Conservation (phyloP, 208 protist genomes). For the Tritrichomonas foetus region DNA sequence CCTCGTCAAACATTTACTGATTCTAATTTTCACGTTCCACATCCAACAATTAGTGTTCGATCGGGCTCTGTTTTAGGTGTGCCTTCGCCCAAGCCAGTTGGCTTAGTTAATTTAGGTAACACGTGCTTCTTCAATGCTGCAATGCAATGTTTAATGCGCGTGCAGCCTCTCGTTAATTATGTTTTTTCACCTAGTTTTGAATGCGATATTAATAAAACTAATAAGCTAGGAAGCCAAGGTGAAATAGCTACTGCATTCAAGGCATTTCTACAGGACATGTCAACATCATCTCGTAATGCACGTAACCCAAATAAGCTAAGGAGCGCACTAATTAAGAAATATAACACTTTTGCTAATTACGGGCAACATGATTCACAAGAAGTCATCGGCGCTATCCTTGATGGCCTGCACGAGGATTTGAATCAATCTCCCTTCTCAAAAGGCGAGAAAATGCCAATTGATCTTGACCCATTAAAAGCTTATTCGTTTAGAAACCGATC, state of each 20-base stretch:
- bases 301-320: not conserved
- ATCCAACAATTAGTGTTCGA: not conserved
- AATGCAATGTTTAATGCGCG: not conserved
- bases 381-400: not conserved
- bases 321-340: not conserved
- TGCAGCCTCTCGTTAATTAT: not conserved
- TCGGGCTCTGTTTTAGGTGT: not conserved
- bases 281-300: not conserved
- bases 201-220: not conserved
- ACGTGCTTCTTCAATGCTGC: slow-evolving; percentile 12
- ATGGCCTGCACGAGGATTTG: not conserved
- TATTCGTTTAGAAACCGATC: not conserved
- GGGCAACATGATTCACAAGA: slow-evolving; percentile 27
- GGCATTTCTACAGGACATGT: not conserved
- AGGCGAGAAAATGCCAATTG: not conserved
- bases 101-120: not conserved
- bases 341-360: not conserved
- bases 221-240: not conserved
- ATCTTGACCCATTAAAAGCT: not conserved
- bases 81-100: not conserved
- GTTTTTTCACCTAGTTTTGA: not conserved
- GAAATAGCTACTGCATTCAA: not conserved
- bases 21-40: not conserved
- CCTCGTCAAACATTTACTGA: not conserved
- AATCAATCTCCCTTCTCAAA: not conserved